Conservation (phyloP, 2,329 filamentous ascomycete genomes). For the Aspergillus pseudoglaucus region DNA sequence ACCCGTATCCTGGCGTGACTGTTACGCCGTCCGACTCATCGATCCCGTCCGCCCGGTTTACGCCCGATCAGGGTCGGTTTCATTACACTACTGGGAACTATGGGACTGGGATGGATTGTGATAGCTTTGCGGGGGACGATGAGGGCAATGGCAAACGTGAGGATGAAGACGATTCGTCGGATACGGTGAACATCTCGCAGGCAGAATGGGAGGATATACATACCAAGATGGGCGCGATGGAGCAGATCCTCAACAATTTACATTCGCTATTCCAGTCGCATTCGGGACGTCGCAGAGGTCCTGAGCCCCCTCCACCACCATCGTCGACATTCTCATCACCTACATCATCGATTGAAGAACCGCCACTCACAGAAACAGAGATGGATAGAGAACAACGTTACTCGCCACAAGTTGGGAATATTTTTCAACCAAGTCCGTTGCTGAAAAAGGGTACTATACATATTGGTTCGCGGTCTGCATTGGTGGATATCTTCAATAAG, state of each 20-base stretch:
- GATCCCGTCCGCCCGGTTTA: conserved; percentile 4
- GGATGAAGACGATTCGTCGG: conserved; percentile 16
- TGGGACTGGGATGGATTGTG: background rate
- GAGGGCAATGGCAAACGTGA: background rate
- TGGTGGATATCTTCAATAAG: conserved; percentile 50
- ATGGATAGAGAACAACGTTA: conserved; percentile 3
- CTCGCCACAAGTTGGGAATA: conserved; percentile 18
- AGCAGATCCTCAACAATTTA: conserved; percentile 27
- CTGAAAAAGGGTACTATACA: conserved; percentile 49
- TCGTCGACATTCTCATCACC: too few relatives aligned
- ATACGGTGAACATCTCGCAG: conserved; percentile 26
- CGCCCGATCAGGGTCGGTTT: background rate
- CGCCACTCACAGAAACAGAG: background rate
- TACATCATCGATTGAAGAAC: background rate
- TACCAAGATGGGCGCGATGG: conserved; percentile 29
- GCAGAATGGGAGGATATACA: conserved; percentile 32
- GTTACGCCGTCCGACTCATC: conserved; percentile 6
- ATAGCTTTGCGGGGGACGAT: background rate
- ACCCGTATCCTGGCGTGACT: background rate
- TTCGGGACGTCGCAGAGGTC: conserved; percentile 12
- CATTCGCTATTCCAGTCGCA: conserved; percentile 24
- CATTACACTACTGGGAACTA: background rate
- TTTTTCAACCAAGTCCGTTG: conserved; percentile 24
- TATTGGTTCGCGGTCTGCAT: conserved; percentile 51
- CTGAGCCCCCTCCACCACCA: conserved; percentile 5